phyloP scores from a whole-genome alignment of 75 land plant species.

The Isoetes taiwanensis region DNA sequence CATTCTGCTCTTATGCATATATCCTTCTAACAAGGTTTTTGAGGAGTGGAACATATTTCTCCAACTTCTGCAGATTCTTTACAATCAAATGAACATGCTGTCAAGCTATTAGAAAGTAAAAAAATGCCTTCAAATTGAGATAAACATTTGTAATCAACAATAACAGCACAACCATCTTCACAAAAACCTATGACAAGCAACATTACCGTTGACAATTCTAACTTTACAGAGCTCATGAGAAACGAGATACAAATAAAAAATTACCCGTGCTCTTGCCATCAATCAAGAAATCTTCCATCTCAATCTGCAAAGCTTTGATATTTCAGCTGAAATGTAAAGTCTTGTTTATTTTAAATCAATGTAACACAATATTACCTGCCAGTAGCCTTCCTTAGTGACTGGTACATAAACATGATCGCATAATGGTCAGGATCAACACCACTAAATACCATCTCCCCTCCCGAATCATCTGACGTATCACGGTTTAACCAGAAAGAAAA shows the following conservation, averaged over 20 bases:
- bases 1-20: conserved; percentile 10
- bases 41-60: conserved; percentile 48
- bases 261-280: conserved; percentile 53
- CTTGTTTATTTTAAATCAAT: too few relatives aligned
- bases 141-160: background rate
- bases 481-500: conserved; percentile 96
- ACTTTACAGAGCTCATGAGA: too few relatives aligned
- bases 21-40: conserved; percentile 40
- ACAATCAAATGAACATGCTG: too few relatives aligned
- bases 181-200: too few relatives aligned
- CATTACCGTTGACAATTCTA: too few relatives aligned
- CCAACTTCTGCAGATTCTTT: conserved; percentile 61
- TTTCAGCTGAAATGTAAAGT: too few relatives aligned
- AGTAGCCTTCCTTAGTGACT: conserved; percentile 82
- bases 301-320: conserved; percentile 66
- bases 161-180: conserved; percentile 1
- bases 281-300: conserved; percentile 67
- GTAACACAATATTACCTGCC: conserved; percentile 87
- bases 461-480: conserved; percentile 40
- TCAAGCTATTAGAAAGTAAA: too few relatives aligned
- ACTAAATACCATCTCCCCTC: conserved; percentile 88
- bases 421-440: conserved; percentile 82
- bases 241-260: too few relatives aligned
- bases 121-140: too few relatives aligned
- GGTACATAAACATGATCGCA: conserved; percentile 78